Percentiles rank a stretch among this genome's conserved stretches.
These are phyloP conservation scores for Aureobasidium uvarum DNA, from an alignment of 2,329 filamentous ascomycete genomes.

Conservation along the genomic window DNA sequence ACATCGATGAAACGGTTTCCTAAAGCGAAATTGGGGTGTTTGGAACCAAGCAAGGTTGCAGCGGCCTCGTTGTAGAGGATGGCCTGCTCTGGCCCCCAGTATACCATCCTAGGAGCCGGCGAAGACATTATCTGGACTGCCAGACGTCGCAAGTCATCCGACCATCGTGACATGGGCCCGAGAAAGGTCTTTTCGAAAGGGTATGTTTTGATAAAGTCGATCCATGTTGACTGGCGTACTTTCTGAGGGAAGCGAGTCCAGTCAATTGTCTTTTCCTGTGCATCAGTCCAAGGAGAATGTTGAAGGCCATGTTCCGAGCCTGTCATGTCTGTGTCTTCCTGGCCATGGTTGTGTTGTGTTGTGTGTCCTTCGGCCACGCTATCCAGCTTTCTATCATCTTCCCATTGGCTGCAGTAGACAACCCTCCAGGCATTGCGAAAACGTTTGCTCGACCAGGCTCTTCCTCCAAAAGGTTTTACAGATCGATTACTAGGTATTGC, in stretches of 20 bases:
- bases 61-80: constrained; percentile 42
- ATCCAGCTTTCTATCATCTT: constrained; percentile 4
- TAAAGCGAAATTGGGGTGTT: constrained; percentile 32
- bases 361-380: constrained; percentile 6
- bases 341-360: background rate
- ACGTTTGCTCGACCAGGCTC: constrained; percentile 22
- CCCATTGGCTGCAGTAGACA: constrained; percentile 14
- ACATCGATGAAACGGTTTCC: constrained; percentile 29
- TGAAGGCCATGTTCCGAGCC: background rate
- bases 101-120: constrained; percentile 35
- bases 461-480: constrained; percentile 20
- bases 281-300: constrained; percentile 7
- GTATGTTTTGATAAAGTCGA: constrained; percentile 32
- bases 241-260: constrained; percentile 13
- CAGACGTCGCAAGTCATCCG: constrained; percentile 31
- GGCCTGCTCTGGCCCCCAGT: constrained; percentile 36
- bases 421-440: constrained; percentile 23
- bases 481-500: constrained; percentile 1
- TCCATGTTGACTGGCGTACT: constrained; percentile 5
- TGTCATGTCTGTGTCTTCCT: constrained; percentile 9
- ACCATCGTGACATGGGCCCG: constrained; percentile 36
- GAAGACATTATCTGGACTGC: constrained; percentile 35
- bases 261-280: constrained; percentile 7
- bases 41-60: constrained; percentile 35
- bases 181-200: constrained; percentile 36